Percentiles rank a stretch among this genome's conserved stretches.
Evolutionary conservation across 495 filamentous ascomycete species (phyloP).

Genomic region (Trypethelium eluteriae): DNA sequence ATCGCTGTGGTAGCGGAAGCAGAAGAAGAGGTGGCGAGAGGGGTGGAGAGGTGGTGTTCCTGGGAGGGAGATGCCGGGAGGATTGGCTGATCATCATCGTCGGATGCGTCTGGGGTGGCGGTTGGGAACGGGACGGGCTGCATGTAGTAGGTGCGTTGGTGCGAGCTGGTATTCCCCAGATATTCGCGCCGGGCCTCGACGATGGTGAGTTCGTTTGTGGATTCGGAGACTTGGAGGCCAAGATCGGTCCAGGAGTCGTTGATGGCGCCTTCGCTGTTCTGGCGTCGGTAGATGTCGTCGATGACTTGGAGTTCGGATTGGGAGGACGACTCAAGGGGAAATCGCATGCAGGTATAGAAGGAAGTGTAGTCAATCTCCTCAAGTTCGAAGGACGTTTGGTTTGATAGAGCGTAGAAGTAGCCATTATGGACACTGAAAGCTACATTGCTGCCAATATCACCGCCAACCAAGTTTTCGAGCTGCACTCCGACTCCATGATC

Average conservation of each 20-base stretch:
- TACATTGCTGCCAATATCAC: conserved; percentile 58
- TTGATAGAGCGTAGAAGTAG: conserved; percentile 68
- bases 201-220: conserved; percentile 51
- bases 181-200: conserved; percentile 68
- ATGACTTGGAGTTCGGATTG: conserved; percentile 32
- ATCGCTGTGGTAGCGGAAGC: conserved; percentile 18
- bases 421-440: conserved; percentile 64
- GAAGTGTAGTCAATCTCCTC: conserved; percentile 63
- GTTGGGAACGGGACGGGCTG: conserved; percentile 47
- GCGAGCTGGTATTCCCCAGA: conserved; percentile 50
- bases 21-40: conserved; percentile 20
- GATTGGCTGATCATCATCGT: conserved; percentile 18
- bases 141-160: conserved; percentile 61
- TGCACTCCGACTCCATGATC: conserved; percentile 38
- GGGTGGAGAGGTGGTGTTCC: conserved; percentile 12
- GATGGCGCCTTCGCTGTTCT: conserved; percentile 65
- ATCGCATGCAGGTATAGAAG: conserved; percentile 61
- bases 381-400: conserved; percentile 53
- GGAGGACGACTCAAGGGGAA: conserved; percentile 41
- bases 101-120: not conserved
- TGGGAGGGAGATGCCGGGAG: not conserved
- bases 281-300: conserved; percentile 53
- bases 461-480: conserved; percentile 49
- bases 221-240: conserved; percentile 56
- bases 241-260: conserved; percentile 71